Evolutionary conservation across 164 flowering plant species (phyloP), one percentile per base, ranked within the genome.

Genomic region (Magnolia sinica): DNA sequence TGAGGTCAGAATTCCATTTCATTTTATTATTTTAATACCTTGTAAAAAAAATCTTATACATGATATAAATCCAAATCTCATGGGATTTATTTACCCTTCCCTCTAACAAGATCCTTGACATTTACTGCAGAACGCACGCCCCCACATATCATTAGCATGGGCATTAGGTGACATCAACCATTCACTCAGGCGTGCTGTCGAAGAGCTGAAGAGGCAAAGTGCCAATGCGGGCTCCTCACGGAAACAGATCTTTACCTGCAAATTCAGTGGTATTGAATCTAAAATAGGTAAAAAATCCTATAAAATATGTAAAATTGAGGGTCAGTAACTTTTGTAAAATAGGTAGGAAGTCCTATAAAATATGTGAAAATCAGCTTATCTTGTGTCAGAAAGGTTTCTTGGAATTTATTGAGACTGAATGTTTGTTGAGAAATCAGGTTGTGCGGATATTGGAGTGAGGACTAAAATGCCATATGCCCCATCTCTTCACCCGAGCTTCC

Each of bases 141-240:
- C 99, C 65, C 99, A 94, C 81, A 90, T 96, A 85, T 94, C 99
- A 29, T 73, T 96, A 82, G 91, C 88, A 71, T 96, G 99, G 99
- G 92, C 94, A 71, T 68, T 83, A 72, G 99, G 94, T 52, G 96
- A 96, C 76, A 81, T 87, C 61, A 87, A 91, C 20, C 76, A 77
- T 64, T 77, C 80, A 50, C 79, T 92, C 52, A 84, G 83, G 82
- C 84, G 75, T 76, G 89, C 74, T 31, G 83, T 91, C 70, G 87
- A 87, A 67, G 92, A 85, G 80, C 79, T 72, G 45, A 87, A 81
- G 79, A 85, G 78, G 78, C 71, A 59, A 68, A 49, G 16, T 22
- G 52, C 27, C 18, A 74, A 50, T 37, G 83, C 81, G 24, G 79
- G 84, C 37, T 80, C 78, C 24, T 23, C 77, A 8, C 74, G 70